Percentiles rank a stretch among this genome's conserved stretches.
phyloP scores from a whole-genome alignment of 1,284 basidiomycete genomes.

The Clitocybe nebularis region DNA sequence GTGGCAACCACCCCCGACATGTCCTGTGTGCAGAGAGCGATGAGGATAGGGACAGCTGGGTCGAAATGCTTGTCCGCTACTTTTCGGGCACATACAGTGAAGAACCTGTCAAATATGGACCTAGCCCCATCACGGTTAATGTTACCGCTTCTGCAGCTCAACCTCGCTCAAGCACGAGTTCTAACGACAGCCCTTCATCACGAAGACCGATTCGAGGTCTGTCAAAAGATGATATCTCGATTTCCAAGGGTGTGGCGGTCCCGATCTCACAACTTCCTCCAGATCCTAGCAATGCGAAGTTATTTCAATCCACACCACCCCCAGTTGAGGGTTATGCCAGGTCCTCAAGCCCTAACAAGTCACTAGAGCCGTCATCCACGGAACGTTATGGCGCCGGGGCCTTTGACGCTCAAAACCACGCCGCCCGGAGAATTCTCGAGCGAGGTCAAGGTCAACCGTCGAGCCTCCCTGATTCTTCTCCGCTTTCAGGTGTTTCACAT shows the following conservation, averaged over 20 bases:
- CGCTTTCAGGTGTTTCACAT: conserved; percentile 46
- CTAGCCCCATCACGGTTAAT: conserved; percentile 14
- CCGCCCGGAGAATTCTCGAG: conserved; percentile 37
- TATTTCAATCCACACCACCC: conserved; percentile 44
- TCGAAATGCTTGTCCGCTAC: conserved; percentile 87
- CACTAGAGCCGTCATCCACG: conserved; percentile 41
- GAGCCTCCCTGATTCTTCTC: conserved; percentile 49
- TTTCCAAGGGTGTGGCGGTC: conserved; percentile 45
- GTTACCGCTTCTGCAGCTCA: conserved; percentile 22
- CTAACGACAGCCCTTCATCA: conserved; percentile 33
- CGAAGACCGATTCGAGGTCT: conserved; percentile 31
- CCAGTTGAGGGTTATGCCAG: conserved; percentile 35
- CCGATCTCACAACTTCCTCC: conserved; percentile 57
- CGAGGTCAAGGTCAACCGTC: conserved; percentile 39
- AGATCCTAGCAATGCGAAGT: conserved; percentile 56
- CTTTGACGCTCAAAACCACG: conserved; percentile 28
- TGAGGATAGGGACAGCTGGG: conserved; percentile 89
- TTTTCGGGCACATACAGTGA: conserved; percentile 72
- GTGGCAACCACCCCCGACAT: conserved; percentile 74
- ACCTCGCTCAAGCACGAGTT: conserved; percentile 59
- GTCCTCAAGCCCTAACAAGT: conserved; percentile 52
- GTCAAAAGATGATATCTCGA: conserved; percentile 63
- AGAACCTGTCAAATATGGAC: conserved; percentile 42
- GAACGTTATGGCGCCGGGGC: conserved; percentile 38
- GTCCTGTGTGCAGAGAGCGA: conserved; percentile 97